Evolutionary conservation across 495 filamentous ascomycete genomes (phyloP).

Genomic region (Elasticomyces elasticus): DNA sequence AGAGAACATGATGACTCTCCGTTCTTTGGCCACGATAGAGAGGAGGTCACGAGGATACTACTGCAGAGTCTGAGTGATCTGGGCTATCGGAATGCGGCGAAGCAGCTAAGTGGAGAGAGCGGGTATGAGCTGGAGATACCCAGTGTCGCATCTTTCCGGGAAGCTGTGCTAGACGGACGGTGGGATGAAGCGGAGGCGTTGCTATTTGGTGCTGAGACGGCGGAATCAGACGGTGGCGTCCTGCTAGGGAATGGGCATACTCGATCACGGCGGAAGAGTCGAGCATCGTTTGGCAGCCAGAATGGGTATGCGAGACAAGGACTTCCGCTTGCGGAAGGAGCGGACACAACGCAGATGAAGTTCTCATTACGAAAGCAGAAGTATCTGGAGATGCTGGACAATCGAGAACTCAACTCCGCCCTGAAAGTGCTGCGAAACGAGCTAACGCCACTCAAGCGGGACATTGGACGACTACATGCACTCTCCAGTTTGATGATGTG

Average conservation of each 20-base stretch:
- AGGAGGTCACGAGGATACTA: conserved; percentile 85
- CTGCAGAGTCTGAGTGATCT: conserved; percentile 85
- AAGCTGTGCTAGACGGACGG: conserved; percentile 66
- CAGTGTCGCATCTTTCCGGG: conserved; percentile 73
- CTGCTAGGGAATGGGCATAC: conserved; percentile 21
- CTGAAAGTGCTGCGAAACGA: conserved; percentile 75
- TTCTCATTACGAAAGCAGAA: conserved; percentile 89
- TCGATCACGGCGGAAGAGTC: conserved; percentile 10
- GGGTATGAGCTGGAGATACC: conserved; percentile 81
- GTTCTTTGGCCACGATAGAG: conserved; percentile 77
- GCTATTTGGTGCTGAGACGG: conserved; percentile 45
- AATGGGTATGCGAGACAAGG: conserved; percentile 26
- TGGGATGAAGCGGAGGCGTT: conserved; percentile 81
- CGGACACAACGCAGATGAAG: conserved; percentile 52
- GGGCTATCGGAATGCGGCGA: conserved; percentile 71
- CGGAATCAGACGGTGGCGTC: conserved; percentile 33
- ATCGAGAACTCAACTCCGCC: conserved; percentile 59
- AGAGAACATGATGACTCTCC: conserved; percentile 32
- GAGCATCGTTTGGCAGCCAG: conserved; percentile 25
- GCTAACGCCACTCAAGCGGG: conserved; percentile 76
- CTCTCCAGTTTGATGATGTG: conserved; percentile 90
- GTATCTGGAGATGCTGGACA: conserved; percentile 82
- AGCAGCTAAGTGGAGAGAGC: conserved; percentile 65
- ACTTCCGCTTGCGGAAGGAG: conserved; percentile 45
- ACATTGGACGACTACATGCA: conserved; percentile 63